Evolutionary conservation across 139 green algal species (phyloP).

Genomic region (Mesotaenium endlicherianum): DNA sequence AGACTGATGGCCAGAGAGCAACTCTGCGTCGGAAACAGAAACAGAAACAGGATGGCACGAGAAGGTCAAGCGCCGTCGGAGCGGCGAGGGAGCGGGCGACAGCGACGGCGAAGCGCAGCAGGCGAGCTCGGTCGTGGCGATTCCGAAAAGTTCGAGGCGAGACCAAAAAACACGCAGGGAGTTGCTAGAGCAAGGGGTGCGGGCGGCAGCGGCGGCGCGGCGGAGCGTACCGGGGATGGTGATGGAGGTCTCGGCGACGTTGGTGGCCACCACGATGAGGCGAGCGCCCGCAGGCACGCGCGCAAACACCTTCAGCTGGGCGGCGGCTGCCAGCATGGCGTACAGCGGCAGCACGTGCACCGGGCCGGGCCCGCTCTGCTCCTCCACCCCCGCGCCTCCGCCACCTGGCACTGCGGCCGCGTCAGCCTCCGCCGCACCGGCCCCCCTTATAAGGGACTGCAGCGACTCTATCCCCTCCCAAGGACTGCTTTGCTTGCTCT

Average conservation of each 20-base stretch:
- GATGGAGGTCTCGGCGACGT: constrained; percentile 96
- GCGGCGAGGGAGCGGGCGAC: no score
- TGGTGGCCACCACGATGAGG: constrained; percentile 93
- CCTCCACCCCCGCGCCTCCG: not conserved
- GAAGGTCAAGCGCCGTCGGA: no score
- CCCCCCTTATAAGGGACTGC: not conserved
- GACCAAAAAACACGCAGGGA: no score
- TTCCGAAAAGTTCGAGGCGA: no score
- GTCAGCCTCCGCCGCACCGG: not conserved
- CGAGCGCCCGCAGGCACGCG: constrained; percentile 66
- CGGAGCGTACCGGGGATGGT: constrained; percentile 92
- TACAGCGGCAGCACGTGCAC: constrained; percentile 93
- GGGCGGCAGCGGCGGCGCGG: no score
- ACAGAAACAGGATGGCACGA: no score
- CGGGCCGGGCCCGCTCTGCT: not conserved
- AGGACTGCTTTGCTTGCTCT: not conserved
- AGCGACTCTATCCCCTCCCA: not conserved
- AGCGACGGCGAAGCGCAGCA: no score
- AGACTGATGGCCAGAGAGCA: no score
- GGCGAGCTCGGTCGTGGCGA: no score
- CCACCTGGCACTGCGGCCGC: not conserved
- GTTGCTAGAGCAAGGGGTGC: no score
- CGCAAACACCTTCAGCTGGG: constrained; percentile 78
- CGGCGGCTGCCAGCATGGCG: constrained; percentile 73
- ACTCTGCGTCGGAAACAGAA: no score